Conservation (phyloP, 139 green algal species). For the Micractinium conductrix region DNA sequence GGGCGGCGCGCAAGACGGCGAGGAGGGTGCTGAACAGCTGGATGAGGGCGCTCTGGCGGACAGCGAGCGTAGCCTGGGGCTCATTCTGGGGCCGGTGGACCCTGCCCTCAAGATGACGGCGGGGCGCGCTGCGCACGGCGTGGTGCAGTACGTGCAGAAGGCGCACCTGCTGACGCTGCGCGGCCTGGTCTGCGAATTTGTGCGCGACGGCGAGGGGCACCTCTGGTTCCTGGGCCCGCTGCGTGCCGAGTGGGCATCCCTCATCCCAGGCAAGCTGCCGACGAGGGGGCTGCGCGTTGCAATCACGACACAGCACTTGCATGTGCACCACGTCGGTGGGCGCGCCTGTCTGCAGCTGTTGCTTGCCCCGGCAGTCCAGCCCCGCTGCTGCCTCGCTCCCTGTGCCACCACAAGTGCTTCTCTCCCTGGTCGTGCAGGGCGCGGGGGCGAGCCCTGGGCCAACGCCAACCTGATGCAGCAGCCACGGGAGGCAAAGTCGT, state of each 20-base stretch:
- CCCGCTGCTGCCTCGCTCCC: too few species aligned
- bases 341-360: neutral
- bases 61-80: neutral
- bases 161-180: slow-evolving; percentile 61
- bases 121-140: slow-evolving; percentile 45
- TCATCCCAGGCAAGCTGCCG: slow-evolving; percentile 1
- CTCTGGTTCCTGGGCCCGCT: slow-evolving; percentile 61
- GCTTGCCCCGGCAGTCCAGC: too few species aligned
- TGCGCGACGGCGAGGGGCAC: slow-evolving; percentile 43
- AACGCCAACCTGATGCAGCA: slow-evolving; percentile 22
- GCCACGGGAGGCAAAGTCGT: neutral
- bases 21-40: neutral
- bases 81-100: slow-evolving; percentile 47
- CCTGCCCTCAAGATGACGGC: slow-evolving; percentile 59
- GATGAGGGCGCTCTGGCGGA: slow-evolving; percentile 13
- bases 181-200: slow-evolving; percentile 58
- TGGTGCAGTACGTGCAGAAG: slow-evolving; percentile 71
- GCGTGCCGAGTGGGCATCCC: slow-evolving; percentile 61
- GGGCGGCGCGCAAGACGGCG: neutral
- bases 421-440: too few species aligned
- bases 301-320: neutral
- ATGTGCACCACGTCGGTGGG: neutral
- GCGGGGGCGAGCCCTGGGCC: slow-evolving; percentile 35
- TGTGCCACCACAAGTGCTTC: too few species aligned
- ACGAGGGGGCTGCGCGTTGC: neutral